Evolutionary conservation across 345 rosid species (phyloP).

Genomic region (Aegle marmelos): DNA sequence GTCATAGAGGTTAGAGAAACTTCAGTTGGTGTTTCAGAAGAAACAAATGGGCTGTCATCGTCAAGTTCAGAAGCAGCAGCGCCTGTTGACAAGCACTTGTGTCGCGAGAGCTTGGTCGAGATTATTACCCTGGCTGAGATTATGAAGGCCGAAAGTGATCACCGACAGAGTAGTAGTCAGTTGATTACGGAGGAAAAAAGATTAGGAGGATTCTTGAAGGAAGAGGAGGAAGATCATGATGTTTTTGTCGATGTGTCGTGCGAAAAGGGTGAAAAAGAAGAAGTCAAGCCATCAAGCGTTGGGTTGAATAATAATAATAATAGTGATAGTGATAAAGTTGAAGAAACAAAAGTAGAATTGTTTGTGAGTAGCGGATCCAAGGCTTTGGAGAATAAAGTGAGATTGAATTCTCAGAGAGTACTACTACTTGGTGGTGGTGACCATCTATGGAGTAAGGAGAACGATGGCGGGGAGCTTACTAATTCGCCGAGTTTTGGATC

Average conservation of each 20-base stretch:
- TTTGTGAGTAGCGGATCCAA: slow-evolving; percentile 52
- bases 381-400: slow-evolving; percentile 6
- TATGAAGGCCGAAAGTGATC: slow-evolving; percentile 1
- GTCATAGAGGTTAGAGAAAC: slow-evolving; percentile 23
- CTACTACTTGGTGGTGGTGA: not conserved
- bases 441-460: slow-evolving; percentile 18
- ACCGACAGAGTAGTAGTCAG: not conserved
- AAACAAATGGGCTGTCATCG: not conserved
- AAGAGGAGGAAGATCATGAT: slow-evolving; percentile 16
- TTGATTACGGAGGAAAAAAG: slow-evolving; percentile 27
- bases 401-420: not conserved
- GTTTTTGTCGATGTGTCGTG: slow-evolving; percentile 17
- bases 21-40: slow-evolving; percentile 13
- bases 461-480: slow-evolving; percentile 4
- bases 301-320: slow-evolving; percentile 22
- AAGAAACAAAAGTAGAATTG: slow-evolving; percentile 20
- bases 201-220: slow-evolving; percentile 37
- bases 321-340: slow-evolving; percentile 22
- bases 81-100: slow-evolving; percentile 24
- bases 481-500: slow-evolving; percentile 1
- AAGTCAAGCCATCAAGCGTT: slow-evolving; percentile 43
- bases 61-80: slow-evolving; percentile 19
- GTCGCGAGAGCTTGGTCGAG: slow-evolving; percentile 7
- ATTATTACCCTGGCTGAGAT: not conserved
- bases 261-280: slow-evolving; percentile 43